Conservation (phyloP, 148 eudicot species). For the Vaccinium vitisidaea region DNA sequence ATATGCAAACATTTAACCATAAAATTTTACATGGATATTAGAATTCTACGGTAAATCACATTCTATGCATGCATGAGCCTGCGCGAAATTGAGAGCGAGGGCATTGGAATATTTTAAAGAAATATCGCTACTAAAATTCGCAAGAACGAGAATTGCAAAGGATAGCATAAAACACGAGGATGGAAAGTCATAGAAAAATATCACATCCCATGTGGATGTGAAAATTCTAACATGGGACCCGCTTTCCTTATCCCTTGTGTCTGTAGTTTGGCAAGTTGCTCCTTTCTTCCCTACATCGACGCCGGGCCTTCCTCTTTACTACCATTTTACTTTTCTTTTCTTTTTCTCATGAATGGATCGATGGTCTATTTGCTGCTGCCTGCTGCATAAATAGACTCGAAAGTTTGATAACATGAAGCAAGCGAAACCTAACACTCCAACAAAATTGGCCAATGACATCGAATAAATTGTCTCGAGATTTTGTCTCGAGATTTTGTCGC, state of each 20-base stretch:
- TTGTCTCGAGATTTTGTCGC: no score
- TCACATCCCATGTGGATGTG: neutral
- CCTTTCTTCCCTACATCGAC: constrained; percentile 17
- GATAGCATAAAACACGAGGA: neutral
- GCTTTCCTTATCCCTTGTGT: neutral
- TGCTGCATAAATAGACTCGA: neutral
- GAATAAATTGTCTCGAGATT: no score
- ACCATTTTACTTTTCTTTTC: neutral
- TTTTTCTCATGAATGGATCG: neutral
- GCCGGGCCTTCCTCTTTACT: constrained; percentile 14
- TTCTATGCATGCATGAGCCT: no score
- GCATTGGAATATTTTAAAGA: neutral
- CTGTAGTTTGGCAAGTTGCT: neutral
- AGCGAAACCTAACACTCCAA: neutral
- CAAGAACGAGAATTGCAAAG: neutral
- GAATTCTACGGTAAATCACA: no score
- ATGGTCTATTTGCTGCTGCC: neutral
- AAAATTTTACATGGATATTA: no score
- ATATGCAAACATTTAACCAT: neutral
- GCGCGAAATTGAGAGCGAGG: neutral
- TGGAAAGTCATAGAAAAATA: neutral
- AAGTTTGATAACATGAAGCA: neutral
- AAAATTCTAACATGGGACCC: constrained; percentile 6
- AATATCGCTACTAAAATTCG: neutral
- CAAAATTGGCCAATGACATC: no score